Conservation (phyloP, 306 rosid species). For the Mimosa bimucronata region DNA sequence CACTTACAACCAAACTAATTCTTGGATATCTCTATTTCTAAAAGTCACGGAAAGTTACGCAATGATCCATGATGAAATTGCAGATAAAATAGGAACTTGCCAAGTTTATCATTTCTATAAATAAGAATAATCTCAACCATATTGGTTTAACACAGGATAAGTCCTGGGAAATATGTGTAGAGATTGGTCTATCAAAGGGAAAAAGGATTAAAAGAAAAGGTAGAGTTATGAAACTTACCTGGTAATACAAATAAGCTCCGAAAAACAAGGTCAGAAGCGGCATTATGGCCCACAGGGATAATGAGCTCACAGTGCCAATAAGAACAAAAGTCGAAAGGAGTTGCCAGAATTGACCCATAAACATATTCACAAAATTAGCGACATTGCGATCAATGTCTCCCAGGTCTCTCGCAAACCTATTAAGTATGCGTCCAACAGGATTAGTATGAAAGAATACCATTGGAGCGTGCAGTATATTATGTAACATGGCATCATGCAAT, state of each 20-base stretch:
- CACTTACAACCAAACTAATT: not conserved
- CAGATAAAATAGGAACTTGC: not conserved
- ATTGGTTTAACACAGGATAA: not conserved
- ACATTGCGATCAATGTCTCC: constrained; percentile 79
- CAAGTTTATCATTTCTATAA: not conserved
- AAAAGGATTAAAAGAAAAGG: not conserved
- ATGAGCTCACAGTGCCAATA: constrained; percentile 81
- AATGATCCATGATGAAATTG: not conserved
- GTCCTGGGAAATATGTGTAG: not conserved
- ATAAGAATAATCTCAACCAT: not conserved
- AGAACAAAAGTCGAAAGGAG: constrained; percentile 82
- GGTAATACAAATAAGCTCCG: constrained; percentile 78
- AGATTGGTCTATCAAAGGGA: not conserved
- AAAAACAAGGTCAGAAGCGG: constrained; percentile 82
- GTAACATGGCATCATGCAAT: constrained; percentile 68
- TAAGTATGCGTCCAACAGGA: constrained; percentile 86
- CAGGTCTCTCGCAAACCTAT: constrained; percentile 81
- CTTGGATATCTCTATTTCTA: not conserved
- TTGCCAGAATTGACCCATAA: constrained; percentile 79
- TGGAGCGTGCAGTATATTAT: constrained; percentile 68
- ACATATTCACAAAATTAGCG: constrained; percentile 50
- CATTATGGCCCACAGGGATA: constrained; percentile 89
- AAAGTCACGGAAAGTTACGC: not conserved
- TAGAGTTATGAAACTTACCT: constrained; percentile 49
- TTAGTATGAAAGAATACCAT: constrained; percentile 91